phyloP scores from a whole-genome alignment of 352 stramenopile genomes.

The Peronospora farinosa region DNA sequence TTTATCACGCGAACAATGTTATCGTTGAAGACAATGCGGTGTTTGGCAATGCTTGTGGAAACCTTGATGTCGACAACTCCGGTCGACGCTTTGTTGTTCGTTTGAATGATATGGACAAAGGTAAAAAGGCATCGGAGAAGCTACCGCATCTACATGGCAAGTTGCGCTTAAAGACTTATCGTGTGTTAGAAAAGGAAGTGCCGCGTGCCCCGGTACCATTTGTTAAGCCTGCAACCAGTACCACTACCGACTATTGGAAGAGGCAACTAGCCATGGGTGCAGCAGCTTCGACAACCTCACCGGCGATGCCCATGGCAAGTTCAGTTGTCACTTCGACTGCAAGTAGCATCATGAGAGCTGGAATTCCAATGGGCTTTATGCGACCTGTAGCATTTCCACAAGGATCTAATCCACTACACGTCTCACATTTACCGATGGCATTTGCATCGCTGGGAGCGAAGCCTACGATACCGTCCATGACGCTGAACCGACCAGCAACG shows the following conservation, averaged over 20 bases:
- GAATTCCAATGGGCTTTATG: slow-evolving; percentile 29
- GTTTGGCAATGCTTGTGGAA: slow-evolving; percentile 55
- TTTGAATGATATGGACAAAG: slow-evolving; percentile 68
- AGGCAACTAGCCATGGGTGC: slow-evolving; percentile 3
- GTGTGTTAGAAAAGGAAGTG: slow-evolving; percentile 26
- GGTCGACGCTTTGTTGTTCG: slow-evolving; percentile 71
- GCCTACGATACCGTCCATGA: slow-evolving; percentile 17
- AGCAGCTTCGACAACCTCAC: slow-evolving; percentile 1
- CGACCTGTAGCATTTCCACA: slow-evolving; percentile 19
- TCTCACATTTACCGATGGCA: slow-evolving; percentile 22
- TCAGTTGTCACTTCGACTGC: not conserved
- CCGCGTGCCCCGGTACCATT: not conserved
- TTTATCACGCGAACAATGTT: slow-evolving; percentile 64
- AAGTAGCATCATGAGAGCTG: slow-evolving; percentile 16
- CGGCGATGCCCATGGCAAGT: not conserved
- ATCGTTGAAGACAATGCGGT: slow-evolving; percentile 75
- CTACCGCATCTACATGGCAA: slow-evolving; percentile 51
- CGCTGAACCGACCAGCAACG: slow-evolving; percentile 16
- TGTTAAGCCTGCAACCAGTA: slow-evolving; percentile 1
- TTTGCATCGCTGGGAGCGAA: slow-evolving; percentile 26
- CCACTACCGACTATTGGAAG: slow-evolving; percentile 21
- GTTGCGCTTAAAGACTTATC: slow-evolving; percentile 40
- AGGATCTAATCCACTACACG: slow-evolving; percentile 16
- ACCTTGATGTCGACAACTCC: slow-evolving; percentile 70
- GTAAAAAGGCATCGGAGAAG: slow-evolving; percentile 36